A percentile compares a stretch with the other conserved stretches of the same genome.
Conservation (phyloP, 2,329 filamentous ascomycete genomes). For the Fonsecaea nubica region DNA sequence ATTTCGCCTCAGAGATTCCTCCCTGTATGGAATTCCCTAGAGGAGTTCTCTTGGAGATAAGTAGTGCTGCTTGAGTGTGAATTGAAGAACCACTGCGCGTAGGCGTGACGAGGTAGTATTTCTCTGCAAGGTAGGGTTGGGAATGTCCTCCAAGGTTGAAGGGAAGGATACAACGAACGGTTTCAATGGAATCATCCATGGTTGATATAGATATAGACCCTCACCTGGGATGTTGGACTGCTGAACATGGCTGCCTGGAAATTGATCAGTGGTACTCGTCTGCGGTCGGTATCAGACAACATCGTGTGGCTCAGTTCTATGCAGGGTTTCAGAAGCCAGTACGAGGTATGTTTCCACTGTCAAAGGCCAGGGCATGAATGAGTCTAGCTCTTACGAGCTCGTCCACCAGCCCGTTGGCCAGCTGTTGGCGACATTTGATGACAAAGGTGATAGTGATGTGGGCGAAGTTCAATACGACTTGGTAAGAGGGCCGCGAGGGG, state of each 20-base stretch:
- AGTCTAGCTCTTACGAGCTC: constrained; percentile 10
- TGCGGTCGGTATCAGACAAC: not conserved
- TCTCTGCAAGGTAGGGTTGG: not conserved
- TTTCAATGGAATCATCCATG: not conserved
- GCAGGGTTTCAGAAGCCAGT: not conserved
- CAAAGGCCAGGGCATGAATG: not conserved
- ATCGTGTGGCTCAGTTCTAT: not conserved
- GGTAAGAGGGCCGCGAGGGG: not conserved
- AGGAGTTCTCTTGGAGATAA: not conserved
- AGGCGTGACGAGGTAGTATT: not conserved
- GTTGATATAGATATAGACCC: constrained; percentile 6
- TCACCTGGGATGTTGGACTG: not conserved
- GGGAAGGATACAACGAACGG: not conserved
- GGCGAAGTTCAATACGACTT: not conserved
- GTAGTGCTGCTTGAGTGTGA: not conserved
- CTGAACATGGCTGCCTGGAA: constrained; percentile 17
- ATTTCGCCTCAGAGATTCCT: not conserved
- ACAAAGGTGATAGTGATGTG: not conserved
- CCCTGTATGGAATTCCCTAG: not conserved
- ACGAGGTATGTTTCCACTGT: not conserved
- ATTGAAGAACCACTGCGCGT: not conserved
- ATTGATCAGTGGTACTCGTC: not conserved
- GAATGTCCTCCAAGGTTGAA: not conserved
- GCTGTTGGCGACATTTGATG: not conserved
- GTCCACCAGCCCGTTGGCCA: not conserved